Base-by-base conservation (phyloP, 2,329 filamentous ascomycete genomes). In the Botrytis sinoallii region DNA sequence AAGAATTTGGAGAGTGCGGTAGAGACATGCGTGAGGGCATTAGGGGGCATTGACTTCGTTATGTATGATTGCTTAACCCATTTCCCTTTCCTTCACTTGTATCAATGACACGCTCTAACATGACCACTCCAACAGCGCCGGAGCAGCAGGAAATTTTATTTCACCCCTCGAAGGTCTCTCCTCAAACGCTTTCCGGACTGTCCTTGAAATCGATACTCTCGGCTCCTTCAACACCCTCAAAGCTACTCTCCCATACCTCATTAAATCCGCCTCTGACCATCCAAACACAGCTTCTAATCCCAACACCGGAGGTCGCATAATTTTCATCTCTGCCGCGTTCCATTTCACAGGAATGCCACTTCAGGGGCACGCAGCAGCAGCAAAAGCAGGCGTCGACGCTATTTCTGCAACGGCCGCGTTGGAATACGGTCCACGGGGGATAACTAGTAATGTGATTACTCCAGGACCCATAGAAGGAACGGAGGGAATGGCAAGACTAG, bases 201-300 rank as follows among this genome's bases (percentile, higher is more conserved):
- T 99, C 77, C 95, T 98, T 79, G 96, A 98, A 75, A 99, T 99
- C 80, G 96, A 98, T 81, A 92, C 97, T 4, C 83, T 98, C 52
- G 96, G 96, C 46, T 97, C 93, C 25, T 99, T 93, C 85, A 97
- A 98, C 85, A 97, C 94, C 4, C 87, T 97, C 80, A 98, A 98
- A 84, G 94, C 95, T 5, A 96, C 94, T 1, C 85, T 98, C 48
- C 93, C 94, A 0, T 88, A 97, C 79, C 88, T 99, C 4, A 83
- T 94, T 20, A 87, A 89, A 78, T 97, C 94, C n/a, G 91, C 92
- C 1, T 83, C 84, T 48, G 88, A 88, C 78, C 79, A 81, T 61
- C 85, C 91, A 78, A 87, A 84, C 75, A 87, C 87, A 29, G 89
- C 92, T 77, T 87, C 88, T 2, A 88, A 88, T 74, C 84, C 85